Evolutionary conservation across 1,139 yeast species (phyloP).

Genomic region (Yamadazyma diddensiae): DNA sequence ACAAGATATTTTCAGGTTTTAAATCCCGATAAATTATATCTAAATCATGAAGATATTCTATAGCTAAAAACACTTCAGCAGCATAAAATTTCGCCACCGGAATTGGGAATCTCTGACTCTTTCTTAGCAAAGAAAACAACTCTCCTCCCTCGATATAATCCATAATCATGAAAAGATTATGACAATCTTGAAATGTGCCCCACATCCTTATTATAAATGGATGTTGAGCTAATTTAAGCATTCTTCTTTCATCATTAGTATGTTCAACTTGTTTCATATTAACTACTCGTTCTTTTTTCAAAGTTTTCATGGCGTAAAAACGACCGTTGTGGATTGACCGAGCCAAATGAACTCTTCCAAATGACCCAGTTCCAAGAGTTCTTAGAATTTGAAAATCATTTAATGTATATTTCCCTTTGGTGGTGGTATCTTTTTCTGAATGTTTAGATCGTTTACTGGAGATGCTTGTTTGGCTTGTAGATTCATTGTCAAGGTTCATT

Average conservation of each 20-base stretch:
- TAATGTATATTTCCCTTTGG: slow-evolving; percentile 57
- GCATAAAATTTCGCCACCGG: slow-evolving; percentile 65
- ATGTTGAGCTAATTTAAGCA: slow-evolving; percentile 54
- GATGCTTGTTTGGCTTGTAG: not conserved
- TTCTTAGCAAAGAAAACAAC: slow-evolving; percentile 51
- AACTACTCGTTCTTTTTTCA: slow-evolving; percentile 56
- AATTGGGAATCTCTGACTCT: slow-evolving; percentile 59
- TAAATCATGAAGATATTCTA: slow-evolving; percentile 56
- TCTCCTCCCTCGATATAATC: slow-evolving; percentile 67
- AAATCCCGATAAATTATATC: slow-evolving; percentile 60
- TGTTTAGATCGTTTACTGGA: slow-evolving; percentile 16
- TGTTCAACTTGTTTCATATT: slow-evolving; percentile 64
- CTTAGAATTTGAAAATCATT: slow-evolving; percentile 53
- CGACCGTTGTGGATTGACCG: slow-evolving; percentile 59
- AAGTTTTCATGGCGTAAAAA: slow-evolving; percentile 58
- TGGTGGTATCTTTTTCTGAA: slow-evolving; percentile 20
- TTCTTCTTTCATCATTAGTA: slow-evolving; percentile 60
- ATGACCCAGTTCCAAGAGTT: slow-evolving; percentile 60
- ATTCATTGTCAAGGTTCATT: too few species aligned
- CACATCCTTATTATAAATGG: slow-evolving; percentile 62
- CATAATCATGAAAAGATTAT: slow-evolving; percentile 58
- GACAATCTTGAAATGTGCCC: slow-evolving; percentile 62
- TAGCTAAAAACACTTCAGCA: slow-evolving; percentile 57
- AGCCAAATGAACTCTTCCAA: slow-evolving; percentile 61
- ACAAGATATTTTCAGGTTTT: slow-evolving; percentile 58